Evolutionary conservation across 345 rosid species (phyloP).

Genomic region (Noccaea caerulescens): DNA sequence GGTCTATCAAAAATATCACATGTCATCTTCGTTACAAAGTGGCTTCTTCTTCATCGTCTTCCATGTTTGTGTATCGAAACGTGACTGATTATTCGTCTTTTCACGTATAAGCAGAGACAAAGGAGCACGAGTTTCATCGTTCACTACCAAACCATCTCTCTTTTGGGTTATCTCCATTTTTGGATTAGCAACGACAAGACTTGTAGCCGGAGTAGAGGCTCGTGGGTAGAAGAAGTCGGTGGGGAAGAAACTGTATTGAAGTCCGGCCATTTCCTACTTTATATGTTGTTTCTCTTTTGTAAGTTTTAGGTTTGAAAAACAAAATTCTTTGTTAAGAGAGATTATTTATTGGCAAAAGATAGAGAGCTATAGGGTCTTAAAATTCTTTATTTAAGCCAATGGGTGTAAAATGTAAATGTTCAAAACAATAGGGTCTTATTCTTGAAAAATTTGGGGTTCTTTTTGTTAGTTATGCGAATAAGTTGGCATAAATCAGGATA

Average conservation of each 20-base stretch:
- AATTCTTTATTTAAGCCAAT: too few species aligned
- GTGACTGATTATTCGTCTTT: constrained; percentile 24
- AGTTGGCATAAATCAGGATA: constrained; percentile 27
- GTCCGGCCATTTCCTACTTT: constrained; percentile 47
- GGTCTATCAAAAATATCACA: not conserved
- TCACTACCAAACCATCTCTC: constrained; percentile 26
- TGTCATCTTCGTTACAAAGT: constrained; percentile 27
- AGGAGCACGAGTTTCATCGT: constrained; percentile 32
- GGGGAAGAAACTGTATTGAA: constrained; percentile 60
- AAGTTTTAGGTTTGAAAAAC: constrained; percentile 16
- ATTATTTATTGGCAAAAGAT: constrained; percentile 33
- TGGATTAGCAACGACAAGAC: constrained; percentile 19
- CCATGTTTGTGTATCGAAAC: constrained; percentile 28
- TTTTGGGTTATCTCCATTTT: constrained; percentile 15
- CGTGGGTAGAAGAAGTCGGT: constrained; percentile 62
- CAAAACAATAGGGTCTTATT: not conserved
- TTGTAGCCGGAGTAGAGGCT: constrained; percentile 39
- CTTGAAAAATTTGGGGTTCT: not conserved
- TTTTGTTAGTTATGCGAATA: constrained; percentile 24
- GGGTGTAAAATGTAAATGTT: constrained; percentile 14
- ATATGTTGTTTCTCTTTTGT: constrained; percentile 2
- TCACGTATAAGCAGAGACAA: constrained; percentile 32
- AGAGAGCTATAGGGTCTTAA: too few species aligned
- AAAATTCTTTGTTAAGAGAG: not conserved
- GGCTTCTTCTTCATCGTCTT: constrained; percentile 32